A percentile compares a stretch with the other conserved stretches of the same genome.
These are phyloP conservation scores for Cladosporium velox DNA, from an alignment of 2,329 filamentous ascomycete genomes.

Conservation along the genomic window DNA sequence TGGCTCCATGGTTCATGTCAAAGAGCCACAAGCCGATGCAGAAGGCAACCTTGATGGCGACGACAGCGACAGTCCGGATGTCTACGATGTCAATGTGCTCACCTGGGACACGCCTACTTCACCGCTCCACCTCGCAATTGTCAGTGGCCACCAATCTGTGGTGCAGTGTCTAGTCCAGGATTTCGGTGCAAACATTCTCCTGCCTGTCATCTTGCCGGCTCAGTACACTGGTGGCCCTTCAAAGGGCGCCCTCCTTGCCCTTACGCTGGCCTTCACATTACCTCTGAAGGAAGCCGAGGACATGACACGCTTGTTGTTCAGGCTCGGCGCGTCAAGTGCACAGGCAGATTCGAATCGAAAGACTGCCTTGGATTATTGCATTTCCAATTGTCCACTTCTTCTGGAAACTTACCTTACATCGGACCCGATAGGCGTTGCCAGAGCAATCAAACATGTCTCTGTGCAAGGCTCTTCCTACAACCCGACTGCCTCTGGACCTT, in stretches of 20 bases:
- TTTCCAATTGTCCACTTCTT: constrained; percentile 54
- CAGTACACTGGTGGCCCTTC: constrained; percentile 43
- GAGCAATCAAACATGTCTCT: constrained; percentile 67
- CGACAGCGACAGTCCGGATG: constrained; percentile 69
- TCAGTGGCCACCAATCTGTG: constrained; percentile 68
- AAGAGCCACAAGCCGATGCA: constrained; percentile 26
- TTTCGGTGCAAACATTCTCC: constrained; percentile 75
- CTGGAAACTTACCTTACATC: constrained; percentile 50
- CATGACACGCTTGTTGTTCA: constrained; percentile 66
- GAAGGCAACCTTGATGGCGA: constrained; percentile 46
- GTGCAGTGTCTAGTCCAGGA: constrained; percentile 67
- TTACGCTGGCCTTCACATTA: constrained; percentile 68
- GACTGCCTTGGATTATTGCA: constrained; percentile 68
- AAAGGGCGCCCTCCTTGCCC: constrained; percentile 62
- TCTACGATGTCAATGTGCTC: constrained; percentile 76
- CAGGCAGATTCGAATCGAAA: constrained; percentile 68
- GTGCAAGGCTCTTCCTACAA: constrained; percentile 42
- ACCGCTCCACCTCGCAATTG: constrained; percentile 76
- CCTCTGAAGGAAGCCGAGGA: constrained; percentile 62
- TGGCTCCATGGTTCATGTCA: constrained; percentile 74
- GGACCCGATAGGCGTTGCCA: constrained; percentile 62
- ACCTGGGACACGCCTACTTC: constrained; percentile 77
- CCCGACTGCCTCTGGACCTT: constrained; percentile 47
- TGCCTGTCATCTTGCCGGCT: constrained; percentile 67
- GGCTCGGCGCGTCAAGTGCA: constrained; percentile 69